Evolutionary conservation across 257 asterid species (phyloP).

Genomic region (Nicotiana paniculata): DNA sequence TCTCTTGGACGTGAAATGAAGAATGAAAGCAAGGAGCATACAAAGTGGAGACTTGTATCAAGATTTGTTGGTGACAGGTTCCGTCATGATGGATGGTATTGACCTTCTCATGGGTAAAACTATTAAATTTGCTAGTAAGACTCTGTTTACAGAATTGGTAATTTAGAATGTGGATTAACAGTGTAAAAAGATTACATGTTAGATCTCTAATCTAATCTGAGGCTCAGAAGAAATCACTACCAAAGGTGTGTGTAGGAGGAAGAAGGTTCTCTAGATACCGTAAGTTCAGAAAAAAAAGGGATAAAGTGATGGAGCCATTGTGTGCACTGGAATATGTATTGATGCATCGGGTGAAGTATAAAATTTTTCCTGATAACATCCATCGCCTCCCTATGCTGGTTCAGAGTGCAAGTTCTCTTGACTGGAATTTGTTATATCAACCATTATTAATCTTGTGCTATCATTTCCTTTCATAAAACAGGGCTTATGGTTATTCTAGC

Average conservation of each 20-base stretch:
- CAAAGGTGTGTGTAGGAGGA: neutral
- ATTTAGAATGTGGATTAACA: neutral
- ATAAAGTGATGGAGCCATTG: neutral
- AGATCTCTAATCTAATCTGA: neutral
- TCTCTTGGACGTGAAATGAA: neutral
- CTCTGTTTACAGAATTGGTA: neutral
- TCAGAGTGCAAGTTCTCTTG: neutral
- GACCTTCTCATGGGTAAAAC: neutral
- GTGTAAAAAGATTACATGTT: neutral
- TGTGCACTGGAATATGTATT: neutral
- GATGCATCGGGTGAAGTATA: neutral
- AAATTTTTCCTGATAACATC: neutral
- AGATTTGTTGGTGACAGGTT: neutral
- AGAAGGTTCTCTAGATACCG: neutral
- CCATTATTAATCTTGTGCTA: conserved; percentile 10
- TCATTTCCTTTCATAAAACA: conserved; percentile 27
- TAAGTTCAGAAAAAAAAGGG: neutral
- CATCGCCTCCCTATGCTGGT: neutral
- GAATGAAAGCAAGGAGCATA: neutral
- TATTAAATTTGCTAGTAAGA: neutral
- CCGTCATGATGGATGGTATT: neutral
- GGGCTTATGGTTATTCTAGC: conserved; percentile 96
- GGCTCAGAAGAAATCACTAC: neutral
- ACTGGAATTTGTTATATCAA: neutral
- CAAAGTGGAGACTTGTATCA: neutral